Base-by-base conservation (phyloP, 192 early-diverging fungal genomes). In the Backusella tuberculispora region DNA sequence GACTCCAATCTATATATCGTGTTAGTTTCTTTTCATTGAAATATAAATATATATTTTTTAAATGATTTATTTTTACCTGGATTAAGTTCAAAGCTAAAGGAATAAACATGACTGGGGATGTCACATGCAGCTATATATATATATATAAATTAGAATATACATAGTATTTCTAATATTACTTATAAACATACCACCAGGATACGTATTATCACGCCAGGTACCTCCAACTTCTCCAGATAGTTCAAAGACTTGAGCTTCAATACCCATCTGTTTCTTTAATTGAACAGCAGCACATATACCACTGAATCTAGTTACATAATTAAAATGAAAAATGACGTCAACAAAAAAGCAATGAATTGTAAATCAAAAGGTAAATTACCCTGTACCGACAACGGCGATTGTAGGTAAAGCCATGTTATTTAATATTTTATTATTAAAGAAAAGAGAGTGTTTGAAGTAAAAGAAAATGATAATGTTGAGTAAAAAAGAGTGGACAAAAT, bases 241-340 rank as follows among this genome's bases (percentile, higher is more conserved):
- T 66, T 89, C 88, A 53, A 86, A 85, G 38, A 89, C 76, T 19
- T 74, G 76, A 9, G 81, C 79, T 7, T 70, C 68, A 48, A 85
- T 64, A n/a, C 81, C 83, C 63, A 89, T 72, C 21, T 86, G 74
- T 37, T 87, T 76, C 53, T 79, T 74, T 13, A 89, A 72, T 24
- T 83, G 79, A n/a, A 88, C 81, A 9, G 84, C 87, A 21, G 88
- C 85, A 72, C 85, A 86, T 21, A 89, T 63, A 5, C 88, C 88
- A 44, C 78, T 82, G 73, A 85, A 80, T 19, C 84, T 82, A 50
- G n/a, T 43, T 34, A 34, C 29, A 34, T 34, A 34, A 21, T 66
- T 1, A 5, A 9, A 5, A 42, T n/a, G n/a, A 10, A 42, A 10
- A 43, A 17, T 12, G 7, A 14, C 15, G 14, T 6, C 1, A 24